phyloP scores from a whole-genome alignment of 176 grass and related monocot genomes.

The Melocanna baccifera region DNA sequence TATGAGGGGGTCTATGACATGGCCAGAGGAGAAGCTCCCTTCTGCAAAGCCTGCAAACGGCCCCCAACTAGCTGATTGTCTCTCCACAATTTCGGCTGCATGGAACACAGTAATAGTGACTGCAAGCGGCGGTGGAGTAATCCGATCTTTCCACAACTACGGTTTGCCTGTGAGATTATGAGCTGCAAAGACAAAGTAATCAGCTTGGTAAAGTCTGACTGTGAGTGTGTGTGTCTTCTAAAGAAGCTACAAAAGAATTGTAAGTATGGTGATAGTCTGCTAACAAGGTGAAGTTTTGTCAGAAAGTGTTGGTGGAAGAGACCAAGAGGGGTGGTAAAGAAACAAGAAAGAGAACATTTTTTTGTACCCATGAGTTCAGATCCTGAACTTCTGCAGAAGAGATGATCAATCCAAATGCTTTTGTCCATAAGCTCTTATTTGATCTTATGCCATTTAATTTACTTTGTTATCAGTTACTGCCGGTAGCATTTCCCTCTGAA shows the following conservation, averaged over 20 bases:
- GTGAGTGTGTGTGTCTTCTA: not conserved
- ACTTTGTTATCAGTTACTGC: not conserved
- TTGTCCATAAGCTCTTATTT: not conserved
- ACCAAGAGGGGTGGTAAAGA: not conserved
- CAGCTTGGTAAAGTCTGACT: not conserved
- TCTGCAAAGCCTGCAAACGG: not conserved
- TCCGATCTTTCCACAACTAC: constrained; percentile 82
- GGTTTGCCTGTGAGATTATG: constrained; percentile 66
- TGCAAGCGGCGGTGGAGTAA: constrained; percentile 57
- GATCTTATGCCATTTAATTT: not conserved
- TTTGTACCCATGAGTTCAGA: not conserved
- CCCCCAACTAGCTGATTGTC: not conserved
- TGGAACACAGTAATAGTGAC: constrained; percentile 82
- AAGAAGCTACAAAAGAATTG: not conserved
- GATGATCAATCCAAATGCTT: constrained; percentile 4
- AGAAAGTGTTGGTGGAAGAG: not conserved
- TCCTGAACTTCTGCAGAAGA: not conserved
- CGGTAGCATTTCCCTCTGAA: not conserved
- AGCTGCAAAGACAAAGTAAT: not conserved
- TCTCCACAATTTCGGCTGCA: constrained; percentile 33
- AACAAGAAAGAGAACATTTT: not conserved
- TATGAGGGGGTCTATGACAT: constrained; percentile 43
- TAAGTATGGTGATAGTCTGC: not conserved
- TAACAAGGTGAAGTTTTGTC: constrained; percentile 12
- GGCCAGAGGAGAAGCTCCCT: constrained; percentile 81